Conservation (phyloP, 1,139 yeast species). For the Lodderomyces parapsilosis region DNA sequence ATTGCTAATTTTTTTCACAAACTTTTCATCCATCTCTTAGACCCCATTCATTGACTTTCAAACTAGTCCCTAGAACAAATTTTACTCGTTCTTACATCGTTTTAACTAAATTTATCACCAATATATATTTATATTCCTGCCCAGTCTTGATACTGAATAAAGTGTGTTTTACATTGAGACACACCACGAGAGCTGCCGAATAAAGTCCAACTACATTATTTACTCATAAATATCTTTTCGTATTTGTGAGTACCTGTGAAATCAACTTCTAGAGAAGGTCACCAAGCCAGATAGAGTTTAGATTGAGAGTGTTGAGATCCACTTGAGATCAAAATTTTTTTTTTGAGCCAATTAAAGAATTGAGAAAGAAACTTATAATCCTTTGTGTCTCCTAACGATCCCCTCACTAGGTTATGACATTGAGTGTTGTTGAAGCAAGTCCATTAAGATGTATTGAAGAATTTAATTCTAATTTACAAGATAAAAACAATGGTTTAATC, state of each 20-base stretch:
- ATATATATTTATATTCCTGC: conserved; percentile 4
- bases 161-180: conserved; percentile 12
- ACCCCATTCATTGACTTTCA: background rate
- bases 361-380: background rate
- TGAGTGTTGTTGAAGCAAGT: conserved; percentile 1
- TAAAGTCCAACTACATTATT: conserved; percentile 12
- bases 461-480: conserved; percentile 1
- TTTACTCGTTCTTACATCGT: background rate
- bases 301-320: background rate
- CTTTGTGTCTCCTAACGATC: conserved; percentile 4
- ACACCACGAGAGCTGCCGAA: conserved; percentile 18
- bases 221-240: conserved; percentile 6
- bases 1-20: too few relatives aligned
- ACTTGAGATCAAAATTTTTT: background rate
- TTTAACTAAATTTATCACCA: too few relatives aligned
- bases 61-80: background rate
- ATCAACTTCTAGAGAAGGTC: background rate
- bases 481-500: background rate
- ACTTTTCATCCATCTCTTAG: too few relatives aligned
- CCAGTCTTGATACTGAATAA: conserved; percentile 5
- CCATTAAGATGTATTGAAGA: conserved; percentile 1
- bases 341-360: background rate
- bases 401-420: conserved; percentile 6
- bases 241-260: background rate
- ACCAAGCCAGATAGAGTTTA: conserved; percentile 4